These are phyloP conservation scores for Fonsecaea pugnacius DNA, from an alignment of 2,329 filamentous ascomycete genomes.

Conservation along the genomic window DNA sequence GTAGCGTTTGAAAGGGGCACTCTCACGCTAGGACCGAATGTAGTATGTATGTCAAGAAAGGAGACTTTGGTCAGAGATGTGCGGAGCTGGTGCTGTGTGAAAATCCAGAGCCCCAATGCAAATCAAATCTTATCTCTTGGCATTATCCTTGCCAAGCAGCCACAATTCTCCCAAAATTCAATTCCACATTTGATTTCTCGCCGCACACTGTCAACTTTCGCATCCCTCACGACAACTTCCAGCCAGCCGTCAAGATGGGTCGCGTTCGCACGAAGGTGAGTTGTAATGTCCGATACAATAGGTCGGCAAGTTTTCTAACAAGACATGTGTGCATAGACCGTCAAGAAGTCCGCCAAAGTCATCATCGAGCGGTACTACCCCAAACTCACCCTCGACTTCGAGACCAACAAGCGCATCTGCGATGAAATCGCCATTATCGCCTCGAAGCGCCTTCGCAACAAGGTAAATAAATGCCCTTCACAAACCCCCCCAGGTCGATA, in stretches of 20 bases:
- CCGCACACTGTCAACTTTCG: conserved; percentile 9
- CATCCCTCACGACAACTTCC: conserved; percentile 19
- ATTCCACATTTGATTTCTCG: conserved; percentile 2
- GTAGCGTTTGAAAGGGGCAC: too few relatives aligned
- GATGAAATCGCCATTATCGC: conserved; percentile 99
- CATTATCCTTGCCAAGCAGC: conserved; percentile 11
- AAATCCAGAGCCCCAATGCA: background rate
- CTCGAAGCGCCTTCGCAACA: conserved; percentile 98
- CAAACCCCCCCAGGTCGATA: background rate
- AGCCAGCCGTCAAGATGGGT: conserved; percentile 52
- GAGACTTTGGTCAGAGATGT: too few relatives aligned
- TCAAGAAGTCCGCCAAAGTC: conserved; percentile 94
- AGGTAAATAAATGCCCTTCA: conserved; percentile 60
- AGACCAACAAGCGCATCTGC: conserved; percentile 99
- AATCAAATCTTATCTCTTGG: conserved; percentile 25
- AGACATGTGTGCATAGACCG: conserved; percentile 55
- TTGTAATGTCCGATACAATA: background rate
- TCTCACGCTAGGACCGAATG: too few relatives aligned
- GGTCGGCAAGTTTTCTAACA: conserved; percentile 7
- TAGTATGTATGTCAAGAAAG: too few relatives aligned
- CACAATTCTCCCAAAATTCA: conserved; percentile 8
- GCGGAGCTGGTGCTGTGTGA: too few relatives aligned
- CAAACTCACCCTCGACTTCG: conserved; percentile 98
- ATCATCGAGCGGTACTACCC: conserved; percentile 99
- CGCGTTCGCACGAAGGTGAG: conserved; percentile 54